Base-by-base conservation (phyloP, 2,329 filamentous ascomycete genomes). In the Chaetomiaceae sp. region DNA sequence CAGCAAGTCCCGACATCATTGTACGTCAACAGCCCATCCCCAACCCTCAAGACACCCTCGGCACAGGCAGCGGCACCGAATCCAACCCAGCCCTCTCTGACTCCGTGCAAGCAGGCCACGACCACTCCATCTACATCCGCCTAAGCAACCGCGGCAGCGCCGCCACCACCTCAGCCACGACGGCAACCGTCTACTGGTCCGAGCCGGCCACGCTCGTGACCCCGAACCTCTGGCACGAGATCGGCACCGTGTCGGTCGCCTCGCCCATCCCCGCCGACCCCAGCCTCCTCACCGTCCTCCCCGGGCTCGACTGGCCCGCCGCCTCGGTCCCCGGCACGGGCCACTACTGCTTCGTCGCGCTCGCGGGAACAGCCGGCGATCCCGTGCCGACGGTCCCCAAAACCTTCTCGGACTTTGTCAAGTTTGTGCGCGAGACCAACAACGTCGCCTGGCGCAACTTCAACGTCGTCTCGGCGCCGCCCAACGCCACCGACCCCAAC, bases 271-370 rank as follows among this genome's bases (percentile, higher is more conserved):
- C 44, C 0, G 3, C n/a, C 3, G 41, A 18, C n/a, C n/a, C n/a
- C 14, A 21, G 36, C 16, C 13, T 20, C 14, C 30, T 55, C 5
- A 48, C 38, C 14, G 44, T 55, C 16, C 48, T 45, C 7, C 48
- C 48, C 14, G 11, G 33, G 9, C 32, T 55, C 6, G 16, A 11
- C 48, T 52, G 49, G 53, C 40, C 48, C 10, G 49, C 44, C 5
- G 27, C 29, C 14, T 8, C 16, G 2, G 37, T 34, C 20, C 48
- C 30, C 5, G 30, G 14, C 6, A 21, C 30, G 3, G 53, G 45
- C 14, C 32, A 48, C 25, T 55, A 53, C 33, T 55, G 48, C 38
- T 55, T 55, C 20, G 53, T 55, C 6, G 49, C 53, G n/a, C 25
- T 55, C 9, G 49, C 49, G 1, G 46, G 37, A 5, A 18, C 53